phyloP scores from a whole-genome alignment of 192 early-diverging fungal genomes.

The Diversispora epigaea region DNA sequence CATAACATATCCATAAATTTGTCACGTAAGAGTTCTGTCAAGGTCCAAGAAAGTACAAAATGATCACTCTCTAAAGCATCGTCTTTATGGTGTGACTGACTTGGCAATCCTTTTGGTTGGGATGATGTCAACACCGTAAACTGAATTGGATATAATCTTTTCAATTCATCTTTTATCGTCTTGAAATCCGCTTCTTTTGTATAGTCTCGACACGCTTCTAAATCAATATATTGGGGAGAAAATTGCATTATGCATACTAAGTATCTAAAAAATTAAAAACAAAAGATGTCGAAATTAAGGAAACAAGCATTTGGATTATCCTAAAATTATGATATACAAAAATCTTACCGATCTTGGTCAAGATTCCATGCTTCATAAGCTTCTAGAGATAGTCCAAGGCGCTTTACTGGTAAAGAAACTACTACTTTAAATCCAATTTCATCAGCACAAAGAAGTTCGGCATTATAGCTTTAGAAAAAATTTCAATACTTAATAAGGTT shows the following conservation, averaged over 20 bases:
- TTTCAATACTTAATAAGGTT: not conserved
- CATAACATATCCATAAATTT: conserved; percentile 40
- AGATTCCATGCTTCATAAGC: conserved; percentile 36
- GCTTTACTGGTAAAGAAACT: conserved; percentile 28
- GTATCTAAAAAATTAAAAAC: conserved; percentile 19
- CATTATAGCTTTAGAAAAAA: conserved; percentile 21
- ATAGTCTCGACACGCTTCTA: conserved; percentile 6
- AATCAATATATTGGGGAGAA: conserved; percentile 29
- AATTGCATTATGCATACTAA: conserved; percentile 39
- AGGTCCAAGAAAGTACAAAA: conserved; percentile 47
- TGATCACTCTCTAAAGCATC: conserved; percentile 32
- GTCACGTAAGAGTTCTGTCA: conserved; percentile 37
- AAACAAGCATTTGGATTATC: too few relatives aligned
- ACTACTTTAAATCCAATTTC: conserved; percentile 32
- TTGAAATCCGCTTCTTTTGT: conserved; percentile 19
- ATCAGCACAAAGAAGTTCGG: conserved; percentile 34
- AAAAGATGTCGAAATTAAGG: too few relatives aligned
- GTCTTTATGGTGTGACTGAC: conserved; percentile 32
- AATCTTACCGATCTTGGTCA: conserved; percentile 18
- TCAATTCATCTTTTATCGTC: conserved; percentile 26
- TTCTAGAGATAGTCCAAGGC: conserved; percentile 33
- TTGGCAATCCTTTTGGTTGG: conserved; percentile 9
- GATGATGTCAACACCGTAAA: conserved; percentile 32
- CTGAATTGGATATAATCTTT: conserved; percentile 20
- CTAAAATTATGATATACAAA: not conserved